These are phyloP conservation scores for Saksenaea vasiformis DNA, from an alignment of 371 early-diverging fungal species.

Conservation along the genomic window DNA sequence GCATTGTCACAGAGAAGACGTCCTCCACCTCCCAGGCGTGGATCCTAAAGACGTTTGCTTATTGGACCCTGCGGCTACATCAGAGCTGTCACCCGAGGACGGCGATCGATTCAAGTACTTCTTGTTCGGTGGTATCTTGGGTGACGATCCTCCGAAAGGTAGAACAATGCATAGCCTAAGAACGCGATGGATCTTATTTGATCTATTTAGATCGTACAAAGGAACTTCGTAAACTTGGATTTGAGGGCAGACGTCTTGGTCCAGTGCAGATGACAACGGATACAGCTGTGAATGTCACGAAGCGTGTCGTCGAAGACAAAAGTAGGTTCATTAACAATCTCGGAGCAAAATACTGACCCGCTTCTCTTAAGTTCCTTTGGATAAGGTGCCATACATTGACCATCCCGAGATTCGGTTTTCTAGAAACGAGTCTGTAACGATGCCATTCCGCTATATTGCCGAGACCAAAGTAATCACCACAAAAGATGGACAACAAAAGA, in stretches of 20 bases:
- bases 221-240: slow-evolving; percentile 72
- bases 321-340: slow-evolving; percentile 29
- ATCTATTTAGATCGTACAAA: slow-evolving; percentile 69
- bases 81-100: slow-evolving; percentile 68
- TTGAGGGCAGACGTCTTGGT: slow-evolving; percentile 78
- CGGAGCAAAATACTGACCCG: not conserved
- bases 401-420: slow-evolving; percentile 73
- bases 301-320: slow-evolving; percentile 58
- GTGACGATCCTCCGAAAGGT: slow-evolving; percentile 73
- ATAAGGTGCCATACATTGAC: slow-evolving; percentile 71
- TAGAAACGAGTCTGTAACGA: slow-evolving; percentile 72
- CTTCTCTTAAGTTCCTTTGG: slow-evolving; percentile 51
- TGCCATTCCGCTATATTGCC: slow-evolving; percentile 73
- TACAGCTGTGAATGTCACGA: slow-evolving; percentile 66
- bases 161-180: slow-evolving; percentile 9
- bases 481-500: slow-evolving; percentile 49
- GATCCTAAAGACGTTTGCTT: slow-evolving; percentile 67
- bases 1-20: slow-evolving; percentile 60
- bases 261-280: slow-evolving; percentile 79
- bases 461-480: slow-evolving; percentile 45
- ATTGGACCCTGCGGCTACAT: slow-evolving; percentile 68
- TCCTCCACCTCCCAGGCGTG: slow-evolving; percentile 58
- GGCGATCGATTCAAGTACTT: slow-evolving; percentile 70
- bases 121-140: slow-evolving; percentile 83
- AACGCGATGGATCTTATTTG: not conserved